Base-by-base conservation (phyloP, 495 filamentous ascomycete genomes). In the Penicillium nucicola region DNA sequence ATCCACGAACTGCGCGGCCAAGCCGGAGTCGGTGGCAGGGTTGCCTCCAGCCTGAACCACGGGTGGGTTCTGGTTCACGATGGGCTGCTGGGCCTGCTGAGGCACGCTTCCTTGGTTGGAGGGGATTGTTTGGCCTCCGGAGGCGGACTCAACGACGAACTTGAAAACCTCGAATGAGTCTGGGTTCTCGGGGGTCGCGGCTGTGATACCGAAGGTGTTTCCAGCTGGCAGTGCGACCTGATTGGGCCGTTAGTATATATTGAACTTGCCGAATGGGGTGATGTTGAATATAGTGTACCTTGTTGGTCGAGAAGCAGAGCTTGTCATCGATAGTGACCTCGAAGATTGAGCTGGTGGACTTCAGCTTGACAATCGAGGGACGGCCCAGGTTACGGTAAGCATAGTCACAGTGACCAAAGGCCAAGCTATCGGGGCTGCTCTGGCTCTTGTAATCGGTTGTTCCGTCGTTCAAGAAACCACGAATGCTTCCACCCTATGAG, bases 121-220 rank as follows among this genome's bases (percentile, higher is more conserved):
- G 59, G 19, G 69, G 50, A 30, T 61, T 66, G 48, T 70, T 57
- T 55, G 65, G 64, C 38, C 71, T 65, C 43, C 68, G 43, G 45
- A 53, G 42, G 64, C 57, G 30, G 70, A 81, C 61, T 83, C 78
- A 31, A 92, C 77, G 32, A 88, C 71, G 59, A 97, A 82, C 58
- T 92, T 95, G 77, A 90, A 92, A 52, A 93, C 67, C 69, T 98
- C 93, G 64, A 96, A 96, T 22, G 90, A 95, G 66, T 98, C 93
- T 0, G 93, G 89, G 56, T 81, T 91, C 51, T 97, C 91, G 22
- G 90, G 89, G 7, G 89, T 90, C 4, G 87, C 88, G 28, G 92
- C 93, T 2, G 87, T 87, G 53, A 98, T 72, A 61, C 93, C 93
- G 51, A 95, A 89, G 66, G 81, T 82, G 70, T 97, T 95, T 58